phyloP scores from a whole-genome alignment of 2,329 filamentous ascomycete species.

The Claviceps humidiphila region DNA sequence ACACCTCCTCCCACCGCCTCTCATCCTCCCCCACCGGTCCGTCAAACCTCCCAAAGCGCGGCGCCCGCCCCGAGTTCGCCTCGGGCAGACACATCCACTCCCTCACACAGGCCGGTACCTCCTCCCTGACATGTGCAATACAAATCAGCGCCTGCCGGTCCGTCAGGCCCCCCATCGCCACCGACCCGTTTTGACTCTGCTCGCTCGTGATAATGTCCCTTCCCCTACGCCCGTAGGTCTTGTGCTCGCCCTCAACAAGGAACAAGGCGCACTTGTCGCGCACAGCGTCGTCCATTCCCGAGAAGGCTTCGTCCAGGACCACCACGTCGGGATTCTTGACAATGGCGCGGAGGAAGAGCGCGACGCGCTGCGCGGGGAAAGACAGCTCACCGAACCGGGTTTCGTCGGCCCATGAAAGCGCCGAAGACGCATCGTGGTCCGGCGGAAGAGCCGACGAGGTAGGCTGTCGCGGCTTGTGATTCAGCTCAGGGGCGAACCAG shows the following conservation, averaged over 20 bases:
- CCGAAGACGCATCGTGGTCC: not conserved
- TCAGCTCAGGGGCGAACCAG: slow-evolving; percentile 72
- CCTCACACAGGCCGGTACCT: slow-evolving; percentile 71
- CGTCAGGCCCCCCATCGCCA: slow-evolving; percentile 48
- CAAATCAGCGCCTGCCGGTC: slow-evolving; percentile 73
- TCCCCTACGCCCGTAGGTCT: slow-evolving; percentile 18
- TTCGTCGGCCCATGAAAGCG: slow-evolving; percentile 50
- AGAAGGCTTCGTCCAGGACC: slow-evolving; percentile 78
- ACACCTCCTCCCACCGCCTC: slow-evolving; percentile 51
- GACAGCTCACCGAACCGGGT: slow-evolving; percentile 59
- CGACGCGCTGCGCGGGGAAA: slow-evolving; percentile 72
- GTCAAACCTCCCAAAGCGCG: slow-evolving; percentile 51
- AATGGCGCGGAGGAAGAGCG: slow-evolving; percentile 70
- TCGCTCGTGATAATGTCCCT: slow-evolving; percentile 33
- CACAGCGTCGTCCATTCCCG: slow-evolving; percentile 67
- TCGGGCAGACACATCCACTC: slow-evolving; percentile 82
- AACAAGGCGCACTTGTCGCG: slow-evolving; percentile 82
- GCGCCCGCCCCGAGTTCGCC: slow-evolving; percentile 45
- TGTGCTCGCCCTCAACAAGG: slow-evolving; percentile 50
- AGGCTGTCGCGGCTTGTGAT: slow-evolving; percentile 28
- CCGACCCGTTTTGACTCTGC: slow-evolving; percentile 17
- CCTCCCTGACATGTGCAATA: slow-evolving; percentile 81
- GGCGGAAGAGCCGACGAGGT: not conserved
- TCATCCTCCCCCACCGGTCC: slow-evolving; percentile 46
- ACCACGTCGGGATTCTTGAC: slow-evolving; percentile 72